Evolutionary conservation across 805 yeast genomes (phyloP), one percentile per base, ranked within the genome.

Genomic region (Hanseniaspora opuntiae): DNA sequence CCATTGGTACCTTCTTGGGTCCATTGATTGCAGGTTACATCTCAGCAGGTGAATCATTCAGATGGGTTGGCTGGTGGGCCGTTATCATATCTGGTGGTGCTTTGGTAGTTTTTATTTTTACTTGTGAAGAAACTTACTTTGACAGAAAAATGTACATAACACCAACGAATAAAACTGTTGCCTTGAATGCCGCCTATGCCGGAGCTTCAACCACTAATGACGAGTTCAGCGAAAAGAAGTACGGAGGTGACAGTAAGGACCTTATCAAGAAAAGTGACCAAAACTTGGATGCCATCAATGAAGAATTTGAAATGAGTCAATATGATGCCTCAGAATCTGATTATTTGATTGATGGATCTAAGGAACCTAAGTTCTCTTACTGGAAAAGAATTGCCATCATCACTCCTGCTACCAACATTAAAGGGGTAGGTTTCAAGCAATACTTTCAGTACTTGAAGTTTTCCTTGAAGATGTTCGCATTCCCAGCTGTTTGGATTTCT

Each of bases 31-130:
- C 87, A 19, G 88, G 87, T 14, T 78, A 80, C 60, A 77, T 84
- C 57, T 75, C 80, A 11, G 72, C 76, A 40, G 68, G 74, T 45
- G 71, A 75, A 30, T 73, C 78, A 14, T 86, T 84, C 69, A 71
- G 84, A 60, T 86, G 94, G 94, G 86, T 84, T 11, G 87, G 88
- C 35, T 80, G 81, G 76, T 63, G 73, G 58, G 80, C 78, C 16
- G 79, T 77, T 7, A 83, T 85, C 35, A 73, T 81, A 53, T 79
- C 82, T 14, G 88, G 80, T 42, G 79, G 68, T 2, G 67, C 80
- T 24, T 65, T 83, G 54, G 54, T 76, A 1, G 72, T 82, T 17
- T 64, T 82, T 50, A 58, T 81, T 20, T 76, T 82, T 57, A 74
- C 75, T 20, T 77, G 84, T 61, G 89, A 83, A 62, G 95, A 86